Conservation (phyloP, 164 flowering plant genomes). For the Chimonanthus praecox region DNA sequence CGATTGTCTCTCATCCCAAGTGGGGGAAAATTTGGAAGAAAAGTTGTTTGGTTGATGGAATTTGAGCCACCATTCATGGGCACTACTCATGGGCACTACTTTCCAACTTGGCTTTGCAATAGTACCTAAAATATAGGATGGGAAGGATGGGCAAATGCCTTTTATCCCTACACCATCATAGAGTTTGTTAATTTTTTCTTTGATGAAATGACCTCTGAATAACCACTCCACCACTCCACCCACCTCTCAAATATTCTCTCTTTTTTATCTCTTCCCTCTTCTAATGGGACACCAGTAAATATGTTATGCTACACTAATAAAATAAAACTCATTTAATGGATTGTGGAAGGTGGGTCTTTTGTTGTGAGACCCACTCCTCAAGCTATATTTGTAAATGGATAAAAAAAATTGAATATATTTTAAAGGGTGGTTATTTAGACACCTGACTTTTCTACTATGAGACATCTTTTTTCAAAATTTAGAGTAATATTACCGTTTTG, state of each 20-base stretch:
- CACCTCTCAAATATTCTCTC: slow-evolving; percentile 1
- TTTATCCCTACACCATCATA: slow-evolving; percentile 1
- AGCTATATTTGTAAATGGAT: neutral
- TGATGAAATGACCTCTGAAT: neutral
- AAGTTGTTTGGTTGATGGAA: neutral
- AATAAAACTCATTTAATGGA: too few relatives aligned
- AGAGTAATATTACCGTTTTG: too few relatives aligned
- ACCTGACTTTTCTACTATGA: neutral
- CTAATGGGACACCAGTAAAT: neutral
- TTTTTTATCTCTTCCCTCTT: neutral
- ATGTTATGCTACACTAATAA: neutral
- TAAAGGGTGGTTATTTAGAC: too few relatives aligned
- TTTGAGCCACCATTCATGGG: neutral
- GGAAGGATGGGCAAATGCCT: neutral
- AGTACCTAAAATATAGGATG: neutral
- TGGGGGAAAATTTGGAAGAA: neutral
- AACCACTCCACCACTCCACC: slow-evolving; percentile 5
- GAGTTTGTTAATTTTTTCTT: neutral
- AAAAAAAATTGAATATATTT: neutral
- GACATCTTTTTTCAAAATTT: neutral
- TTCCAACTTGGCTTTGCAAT: slow-evolving; percentile 1
- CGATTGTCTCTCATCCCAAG: neutral
- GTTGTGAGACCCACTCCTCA: too few relatives aligned
- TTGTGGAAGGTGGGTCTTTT: too few relatives aligned
- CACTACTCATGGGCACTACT: neutral